Conservation (phyloP, 768 basidiomycete genomes). For the Boletellus sp. region DNA sequence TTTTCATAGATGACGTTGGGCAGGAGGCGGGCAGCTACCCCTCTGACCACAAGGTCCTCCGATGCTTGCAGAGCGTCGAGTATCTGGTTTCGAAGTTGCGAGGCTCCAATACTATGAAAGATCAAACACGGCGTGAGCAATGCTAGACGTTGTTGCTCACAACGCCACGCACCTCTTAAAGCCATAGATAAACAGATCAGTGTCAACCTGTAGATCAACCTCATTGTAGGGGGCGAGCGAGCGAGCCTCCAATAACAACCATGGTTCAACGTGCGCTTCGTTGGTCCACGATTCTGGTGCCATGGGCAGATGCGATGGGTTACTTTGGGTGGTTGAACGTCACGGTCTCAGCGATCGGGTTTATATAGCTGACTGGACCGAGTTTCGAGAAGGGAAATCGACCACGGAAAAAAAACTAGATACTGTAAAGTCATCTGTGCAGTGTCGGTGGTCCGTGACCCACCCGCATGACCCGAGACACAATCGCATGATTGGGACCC, state of each 20-base stretch:
- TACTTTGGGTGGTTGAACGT: background rate
- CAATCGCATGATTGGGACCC: background rate
- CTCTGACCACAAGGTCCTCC: constrained; percentile 17
- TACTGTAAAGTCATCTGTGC: background rate
- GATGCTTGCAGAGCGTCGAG: constrained; percentile 24
- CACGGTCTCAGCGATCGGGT: background rate
- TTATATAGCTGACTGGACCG: constrained; percentile 16
- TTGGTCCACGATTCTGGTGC: constrained; percentile 1
- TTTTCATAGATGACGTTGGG: constrained; percentile 34
- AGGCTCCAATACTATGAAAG: constrained; percentile 19
- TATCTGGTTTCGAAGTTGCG: constrained; percentile 21
- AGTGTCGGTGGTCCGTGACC: background rate
- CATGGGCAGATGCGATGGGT: background rate
- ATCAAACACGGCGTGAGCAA: background rate
- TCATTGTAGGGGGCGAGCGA: background rate
- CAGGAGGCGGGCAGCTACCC: constrained; percentile 21
- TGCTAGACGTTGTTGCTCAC: background rate
- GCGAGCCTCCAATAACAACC: constrained; percentile 12
- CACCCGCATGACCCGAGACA: background rate
- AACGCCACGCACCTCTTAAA: constrained; percentile 28
- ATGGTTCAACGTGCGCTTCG: background rate
- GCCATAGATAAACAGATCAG: constrained; percentile 29
- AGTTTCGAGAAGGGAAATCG: background rate
- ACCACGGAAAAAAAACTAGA: background rate
- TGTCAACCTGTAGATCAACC: constrained; percentile 2